Evolutionary conservation across 768 basidiomycete species (phyloP).

Genomic region (Mycena olivaceomarginata): DNA sequence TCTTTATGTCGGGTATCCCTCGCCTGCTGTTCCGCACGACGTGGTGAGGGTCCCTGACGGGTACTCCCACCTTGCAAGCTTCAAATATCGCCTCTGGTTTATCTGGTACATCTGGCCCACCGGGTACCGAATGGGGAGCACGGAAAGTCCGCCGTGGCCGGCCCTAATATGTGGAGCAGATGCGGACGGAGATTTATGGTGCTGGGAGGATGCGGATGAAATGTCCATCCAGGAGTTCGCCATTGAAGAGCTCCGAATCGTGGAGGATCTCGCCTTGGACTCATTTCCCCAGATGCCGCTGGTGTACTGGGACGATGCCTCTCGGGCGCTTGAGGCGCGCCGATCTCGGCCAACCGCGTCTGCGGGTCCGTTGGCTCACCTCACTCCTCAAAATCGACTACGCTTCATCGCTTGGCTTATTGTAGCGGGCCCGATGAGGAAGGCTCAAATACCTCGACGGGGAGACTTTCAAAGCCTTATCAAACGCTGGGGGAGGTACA

Average conservation of each 20-base stretch:
- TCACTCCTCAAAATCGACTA: conserved; percentile 8
- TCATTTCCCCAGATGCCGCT: background rate
- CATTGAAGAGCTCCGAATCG: no score
- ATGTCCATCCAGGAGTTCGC: conserved; percentile 11
- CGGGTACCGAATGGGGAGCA: background rate
- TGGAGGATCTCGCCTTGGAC: background rate
- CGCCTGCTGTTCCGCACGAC: background rate
- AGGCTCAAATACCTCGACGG: background rate
- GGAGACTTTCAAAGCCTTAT: background rate
- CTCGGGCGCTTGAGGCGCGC: background rate
- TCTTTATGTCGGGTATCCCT: background rate
- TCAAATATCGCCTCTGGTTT: conserved; percentile 31
- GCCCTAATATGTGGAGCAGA: conserved; percentile 2
- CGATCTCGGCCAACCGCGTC: background rate
- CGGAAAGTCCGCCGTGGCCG: background rate
- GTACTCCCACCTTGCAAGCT: background rate
- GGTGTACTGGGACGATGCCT: background rate
- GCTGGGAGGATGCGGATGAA: conserved; percentile 33
- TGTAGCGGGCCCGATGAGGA: background rate
- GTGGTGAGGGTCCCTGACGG: conserved; percentile 3
- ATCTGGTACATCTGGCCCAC: conserved; percentile 1
- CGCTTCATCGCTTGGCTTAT: conserved; percentile 28
- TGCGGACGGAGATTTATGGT: conserved; percentile 20
- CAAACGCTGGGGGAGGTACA: background rate
- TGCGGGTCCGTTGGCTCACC: background rate